Conservation (phyloP, 306 rosid species). For the Casuarina glauca region DNA sequence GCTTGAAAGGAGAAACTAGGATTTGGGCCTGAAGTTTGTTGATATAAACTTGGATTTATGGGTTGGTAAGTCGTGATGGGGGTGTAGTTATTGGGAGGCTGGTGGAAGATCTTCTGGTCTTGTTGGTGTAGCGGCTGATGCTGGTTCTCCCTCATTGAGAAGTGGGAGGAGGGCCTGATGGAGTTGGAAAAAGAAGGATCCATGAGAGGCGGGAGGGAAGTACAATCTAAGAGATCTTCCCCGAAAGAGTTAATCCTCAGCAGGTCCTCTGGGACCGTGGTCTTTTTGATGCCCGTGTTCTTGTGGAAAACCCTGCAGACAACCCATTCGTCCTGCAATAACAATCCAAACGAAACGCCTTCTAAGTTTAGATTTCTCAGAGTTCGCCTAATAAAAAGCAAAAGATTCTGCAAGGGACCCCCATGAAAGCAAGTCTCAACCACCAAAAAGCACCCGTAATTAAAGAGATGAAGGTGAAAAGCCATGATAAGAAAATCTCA, state of each 20-base stretch:
- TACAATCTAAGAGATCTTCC: constrained; percentile 54
- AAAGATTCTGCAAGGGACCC: constrained; percentile 15
- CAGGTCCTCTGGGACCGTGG: constrained; percentile 25
- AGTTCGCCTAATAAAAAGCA: background rate
- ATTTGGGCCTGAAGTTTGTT: constrained; percentile 32
- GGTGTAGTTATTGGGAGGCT: constrained; percentile 26
- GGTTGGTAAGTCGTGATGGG: constrained; percentile 18
- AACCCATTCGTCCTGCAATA: constrained; percentile 87
- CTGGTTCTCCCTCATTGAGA: constrained; percentile 3
- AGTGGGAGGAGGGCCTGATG: constrained; percentile 10
- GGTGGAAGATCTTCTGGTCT: constrained; percentile 27
- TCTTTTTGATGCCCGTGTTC: constrained; percentile 46
- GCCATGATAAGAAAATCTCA: constrained; percentile 24
- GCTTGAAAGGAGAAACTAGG: constrained; percentile 27
- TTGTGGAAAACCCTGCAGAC: constrained; percentile 83
- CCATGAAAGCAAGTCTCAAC: constrained; percentile 53
- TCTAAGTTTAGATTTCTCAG: constrained; percentile 23
- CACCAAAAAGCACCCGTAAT: constrained; percentile 36
- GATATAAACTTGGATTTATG: constrained; percentile 13
- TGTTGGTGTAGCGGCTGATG: constrained; percentile 32
- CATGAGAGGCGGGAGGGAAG: constrained; percentile 81
- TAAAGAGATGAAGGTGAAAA: constrained; percentile 21
- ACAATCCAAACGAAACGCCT: background rate
- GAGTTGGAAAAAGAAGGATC: constrained; percentile 36
- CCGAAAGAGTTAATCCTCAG: constrained; percentile 49